These are phyloP conservation scores for Boletus sp. DNA, from an alignment of 1,284 basidiomycete genomes.

Conservation along the genomic window DNA sequence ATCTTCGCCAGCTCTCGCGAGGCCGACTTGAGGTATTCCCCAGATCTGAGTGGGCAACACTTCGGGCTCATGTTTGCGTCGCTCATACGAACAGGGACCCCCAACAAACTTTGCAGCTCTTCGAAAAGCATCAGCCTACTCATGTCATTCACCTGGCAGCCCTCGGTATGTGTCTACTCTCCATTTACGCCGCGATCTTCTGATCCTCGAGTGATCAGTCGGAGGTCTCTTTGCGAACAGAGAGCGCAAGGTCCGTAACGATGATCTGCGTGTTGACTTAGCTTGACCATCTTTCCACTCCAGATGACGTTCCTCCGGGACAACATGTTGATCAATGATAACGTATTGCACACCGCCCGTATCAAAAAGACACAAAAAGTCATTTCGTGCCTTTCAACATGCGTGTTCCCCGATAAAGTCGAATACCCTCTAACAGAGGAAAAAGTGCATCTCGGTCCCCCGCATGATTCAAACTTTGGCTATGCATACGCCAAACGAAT, in stretches of 20 bases:
- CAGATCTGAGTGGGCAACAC: neutral
- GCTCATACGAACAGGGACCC: slow-evolving; percentile 46
- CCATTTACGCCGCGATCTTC: neutral
- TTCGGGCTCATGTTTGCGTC: slow-evolving; percentile 2
- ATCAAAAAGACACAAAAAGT: slow-evolving; percentile 63
- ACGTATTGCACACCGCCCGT: slow-evolving; percentile 74
- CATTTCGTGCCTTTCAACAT: slow-evolving; percentile 84
- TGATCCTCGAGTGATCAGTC: slow-evolving; percentile 44
- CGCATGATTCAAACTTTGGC: slow-evolving; percentile 87
- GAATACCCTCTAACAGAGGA: slow-evolving; percentile 86
- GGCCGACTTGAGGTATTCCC: slow-evolving; percentile 65
- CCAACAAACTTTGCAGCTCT: slow-evolving; percentile 62
- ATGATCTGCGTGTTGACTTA: neutral
- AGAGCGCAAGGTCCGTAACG: slow-evolving; percentile 67
- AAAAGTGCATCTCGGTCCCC: slow-evolving; percentile 84
- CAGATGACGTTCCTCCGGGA: slow-evolving; percentile 84
- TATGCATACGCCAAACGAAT: slow-evolving; percentile 92
- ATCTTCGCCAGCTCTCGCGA: slow-evolving; percentile 75
- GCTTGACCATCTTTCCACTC: neutral
- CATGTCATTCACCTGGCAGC: slow-evolving; percentile 90
- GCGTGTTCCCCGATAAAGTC: slow-evolving; percentile 85
- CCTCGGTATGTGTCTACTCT: slow-evolving; percentile 52
- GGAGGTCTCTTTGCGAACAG: slow-evolving; percentile 91
- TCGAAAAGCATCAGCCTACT: slow-evolving; percentile 84
- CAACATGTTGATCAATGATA: slow-evolving; percentile 89